These are phyloP conservation scores for Borovskyia barvae DNA, from an alignment of 208 protist species.

Conservation along the genomic window DNA sequence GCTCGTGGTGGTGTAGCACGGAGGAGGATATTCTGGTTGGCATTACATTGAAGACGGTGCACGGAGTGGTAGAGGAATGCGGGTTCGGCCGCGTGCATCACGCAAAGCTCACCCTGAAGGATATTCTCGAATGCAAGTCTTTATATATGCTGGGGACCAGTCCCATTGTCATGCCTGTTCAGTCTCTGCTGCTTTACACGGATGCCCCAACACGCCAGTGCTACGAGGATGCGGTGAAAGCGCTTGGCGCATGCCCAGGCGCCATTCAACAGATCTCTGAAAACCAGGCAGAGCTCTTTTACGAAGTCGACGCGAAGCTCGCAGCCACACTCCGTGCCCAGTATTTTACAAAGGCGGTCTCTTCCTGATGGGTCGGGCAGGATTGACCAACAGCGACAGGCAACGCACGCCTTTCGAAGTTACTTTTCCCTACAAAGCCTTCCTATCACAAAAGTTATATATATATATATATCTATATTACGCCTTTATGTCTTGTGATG, in stretches of 20 bases:
- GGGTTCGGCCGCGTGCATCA: conserved; percentile 42
- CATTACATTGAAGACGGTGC: conserved; percentile 56
- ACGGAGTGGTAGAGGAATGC: conserved; percentile 24
- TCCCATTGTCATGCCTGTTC: conserved; percentile 64
- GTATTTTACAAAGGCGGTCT: conserved; percentile 15
- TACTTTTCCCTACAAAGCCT: neutral
- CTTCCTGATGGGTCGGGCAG: too few species aligned
- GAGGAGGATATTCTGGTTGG: conserved; percentile 76
- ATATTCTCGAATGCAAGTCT: conserved; percentile 43
- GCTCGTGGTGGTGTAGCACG: conserved; percentile 50
- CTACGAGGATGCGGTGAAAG: conserved; percentile 33
- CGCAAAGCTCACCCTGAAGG: conserved; percentile 46
- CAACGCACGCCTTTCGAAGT: neutral
- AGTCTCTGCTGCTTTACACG: conserved; percentile 54
- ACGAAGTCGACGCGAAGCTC: conserved; percentile 8
- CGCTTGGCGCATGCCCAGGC: neutral
- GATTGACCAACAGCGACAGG: neutral
- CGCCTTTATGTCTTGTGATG: too few species aligned
- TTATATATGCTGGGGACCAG: conserved; percentile 81
- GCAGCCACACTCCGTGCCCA: conserved; percentile 7
- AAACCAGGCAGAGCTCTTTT: neutral
- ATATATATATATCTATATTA: neutral
- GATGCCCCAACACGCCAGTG: conserved; percentile 30
- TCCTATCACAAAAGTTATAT: neutral
- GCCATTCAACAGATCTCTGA: conserved; percentile 2